A percentile compares a stretch with the other conserved stretches of the same genome.
These are phyloP conservation scores for Termitomyces sp. DNA, from an alignment of 768 basidiomycete genomes.

Conservation along the genomic window DNA sequence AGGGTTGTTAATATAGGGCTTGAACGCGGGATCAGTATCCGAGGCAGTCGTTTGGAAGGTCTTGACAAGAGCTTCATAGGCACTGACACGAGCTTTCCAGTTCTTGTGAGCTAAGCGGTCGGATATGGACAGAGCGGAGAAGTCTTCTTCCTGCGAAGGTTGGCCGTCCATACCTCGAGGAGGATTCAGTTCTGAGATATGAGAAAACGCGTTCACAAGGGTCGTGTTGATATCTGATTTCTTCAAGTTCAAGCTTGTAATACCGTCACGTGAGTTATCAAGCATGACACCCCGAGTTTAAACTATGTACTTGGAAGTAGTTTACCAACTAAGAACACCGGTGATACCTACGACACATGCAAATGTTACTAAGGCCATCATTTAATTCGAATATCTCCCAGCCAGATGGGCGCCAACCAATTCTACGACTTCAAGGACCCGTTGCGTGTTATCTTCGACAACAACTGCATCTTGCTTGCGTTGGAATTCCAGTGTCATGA, in stretches of 20 bases:
- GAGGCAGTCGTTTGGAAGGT: slow-evolving; percentile 86
- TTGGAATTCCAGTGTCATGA: slow-evolving; percentile 34
- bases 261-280: slow-evolving; percentile 12
- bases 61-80: slow-evolving; percentile 83
- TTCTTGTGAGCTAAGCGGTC: slow-evolving; percentile 92
- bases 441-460: slow-evolving; percentile 46
- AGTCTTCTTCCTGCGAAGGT: slow-evolving; percentile 92
- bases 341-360: not conserved
- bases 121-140: slow-evolving; percentile 66
- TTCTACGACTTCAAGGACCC: slow-evolving; percentile 52
- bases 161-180: slow-evolving; percentile 72
- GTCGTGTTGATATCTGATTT: slow-evolving; percentile 12
- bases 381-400: slow-evolving; percentile 17
- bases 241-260: not conserved
- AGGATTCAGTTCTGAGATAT: slow-evolving; percentile 2
- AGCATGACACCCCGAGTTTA: not conserved
- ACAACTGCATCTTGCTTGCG: slow-evolving; percentile 35
- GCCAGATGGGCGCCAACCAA: slow-evolving; percentile 55
- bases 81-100: slow-evolving; percentile 97
- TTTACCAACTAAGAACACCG: not conserved
- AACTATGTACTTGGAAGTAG: not conserved
- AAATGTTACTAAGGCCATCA: not conserved
- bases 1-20: slow-evolving; percentile 74
- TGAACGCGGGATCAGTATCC: slow-evolving; percentile 92
- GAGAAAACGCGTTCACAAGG: slow-evolving; percentile 11